Evolutionary conservation across 257 asterid species (phyloP), one percentile per base, ranked within the genome.

Genomic region (Solanum pinnatisectum): DNA sequence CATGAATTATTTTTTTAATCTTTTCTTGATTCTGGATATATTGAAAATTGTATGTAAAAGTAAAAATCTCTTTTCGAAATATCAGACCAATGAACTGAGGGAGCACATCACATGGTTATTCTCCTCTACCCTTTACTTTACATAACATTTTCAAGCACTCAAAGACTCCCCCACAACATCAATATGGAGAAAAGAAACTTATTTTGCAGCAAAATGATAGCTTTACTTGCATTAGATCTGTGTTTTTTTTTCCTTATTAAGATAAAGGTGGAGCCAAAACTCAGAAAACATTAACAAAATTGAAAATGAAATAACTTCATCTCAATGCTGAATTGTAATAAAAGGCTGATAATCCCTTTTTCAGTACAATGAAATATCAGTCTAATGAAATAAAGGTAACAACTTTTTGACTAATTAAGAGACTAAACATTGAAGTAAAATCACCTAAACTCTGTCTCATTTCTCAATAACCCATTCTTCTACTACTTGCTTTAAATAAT

Each of bases 401-500:
- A 39, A n/a, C 84, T 40, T 40, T 76, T 40, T 77, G 36, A 40
- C 36, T 12, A 56, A 56, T 6, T 56, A 77, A 76, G 60, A 39
- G 13, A 77, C 36, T 76, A 36, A 49, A 67, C 87, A 92, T 93
- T 89, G 89, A 89, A 88, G 88, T 83, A 89, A 33, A 90, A 89
- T 90, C 83, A 56, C 88, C 84, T 88, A 87, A 77, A 87, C 92
- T 36, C 91, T 37, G 90, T 52, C 14, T 70, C 30, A 30, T 86
- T 60, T 63, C 77, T 76, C 46, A 89, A 72, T 87, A 88, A 89
- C 93, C 92, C 92, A 70, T 91, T 88, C 91, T 91, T 89, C 87
- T 89, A 81, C 89, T 86, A 87, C 71, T 91, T 90, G 90, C 85
- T 91, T 86, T 88, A 90, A 91, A 91, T 91, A 90, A 92, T 87